Conservation (phyloP, 1,284 basidiomycete genomes). For the Sporisorium scitamineum region DNA sequence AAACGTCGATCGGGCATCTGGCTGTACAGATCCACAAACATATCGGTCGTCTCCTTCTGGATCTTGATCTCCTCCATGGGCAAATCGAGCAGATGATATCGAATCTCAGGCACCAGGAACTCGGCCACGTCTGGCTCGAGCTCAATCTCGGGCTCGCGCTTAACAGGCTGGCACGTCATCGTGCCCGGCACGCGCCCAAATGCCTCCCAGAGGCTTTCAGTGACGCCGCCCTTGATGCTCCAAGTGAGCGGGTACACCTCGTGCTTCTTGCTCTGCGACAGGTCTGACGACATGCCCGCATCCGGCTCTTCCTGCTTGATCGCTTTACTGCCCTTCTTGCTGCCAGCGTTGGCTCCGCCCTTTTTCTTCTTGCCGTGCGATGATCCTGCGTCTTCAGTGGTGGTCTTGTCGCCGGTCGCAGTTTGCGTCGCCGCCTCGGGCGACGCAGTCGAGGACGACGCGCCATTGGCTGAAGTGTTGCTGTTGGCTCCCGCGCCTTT, state of each 20-base stretch:
- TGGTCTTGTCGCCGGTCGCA: constrained; percentile 12
- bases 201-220: constrained; percentile 63
- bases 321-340: constrained; percentile 38
- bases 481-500: constrained; percentile 18
- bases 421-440: constrained; percentile 17
- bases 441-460: constrained; percentile 16
- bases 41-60: constrained; percentile 49
- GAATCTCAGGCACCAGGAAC: constrained; percentile 53
- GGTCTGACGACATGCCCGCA: constrained; percentile 8
- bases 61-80: constrained; percentile 55
- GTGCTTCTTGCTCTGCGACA: constrained; percentile 46
- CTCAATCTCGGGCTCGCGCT: constrained; percentile 53
- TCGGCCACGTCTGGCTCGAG: constrained; percentile 55
- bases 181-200: constrained; percentile 60
- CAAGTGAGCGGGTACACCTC: constrained; percentile 59
- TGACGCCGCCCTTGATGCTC: constrained; percentile 50
- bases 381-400: constrained; percentile 8
- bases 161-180: constrained; percentile 53
- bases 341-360: constrained; percentile 6
- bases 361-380: constrained; percentile 34
- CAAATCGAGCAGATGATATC: constrained; percentile 48
- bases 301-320: constrained; percentile 25
- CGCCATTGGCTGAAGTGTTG: constrained; percentile 2
- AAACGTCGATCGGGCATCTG: constrained; percentile 48
- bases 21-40: constrained; percentile 46